Base-by-base conservation (phyloP, 2,329 filamentous ascomycete genomes). In the Cercospora beticola region DNA sequence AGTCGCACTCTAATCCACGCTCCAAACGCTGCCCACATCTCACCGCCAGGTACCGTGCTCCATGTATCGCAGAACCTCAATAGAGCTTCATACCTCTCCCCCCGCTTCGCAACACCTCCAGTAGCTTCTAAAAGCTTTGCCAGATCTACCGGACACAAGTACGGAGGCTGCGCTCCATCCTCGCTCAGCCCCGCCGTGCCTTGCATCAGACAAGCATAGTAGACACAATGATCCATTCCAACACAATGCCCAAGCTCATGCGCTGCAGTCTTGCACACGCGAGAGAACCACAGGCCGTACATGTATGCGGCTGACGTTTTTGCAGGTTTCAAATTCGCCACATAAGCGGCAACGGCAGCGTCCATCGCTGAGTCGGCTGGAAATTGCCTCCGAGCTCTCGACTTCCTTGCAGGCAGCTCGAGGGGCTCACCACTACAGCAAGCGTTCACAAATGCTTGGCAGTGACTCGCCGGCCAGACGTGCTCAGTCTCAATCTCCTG, bases 171-270 rank as follows among this genome's bases (percentile, higher is more conserved):
- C 52, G 88, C 79, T 2, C 83, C 80, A 74, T 90, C 88, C 75
- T 90, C 89, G 0, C 78, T 80, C 46, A 89, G 80, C 0, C 83
- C 81, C 0, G 84, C 83, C 0, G 86, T 88, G 4, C 86, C 83
- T 74, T 90, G 88, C 88, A 90, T 89, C 2, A 83, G 81, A 71
- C 88, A 91, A 0, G 88, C 87, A 71, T 87, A 89, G 73, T 88
- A 90, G 0, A 85, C 79, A 74, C 90, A 92, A 75, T 92, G 89
- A 7, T 78, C 89, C 14, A 92, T 82, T n/a, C 86, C 87, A 43
- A 92, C 84, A 74, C 89, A 92, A 76, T 91, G 90, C 0, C 88
- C 87, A 0, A 92, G 78, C 74, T 92, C 89, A 74, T 92, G 90
- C 1, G 83, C 83, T 1, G 85, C 85, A 0, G 89, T 90, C 61